These are phyloP conservation scores for Fusarium mundagurra DNA, from an alignment of 2,329 filamentous ascomycete genomes.

Conservation along the genomic window DNA sequence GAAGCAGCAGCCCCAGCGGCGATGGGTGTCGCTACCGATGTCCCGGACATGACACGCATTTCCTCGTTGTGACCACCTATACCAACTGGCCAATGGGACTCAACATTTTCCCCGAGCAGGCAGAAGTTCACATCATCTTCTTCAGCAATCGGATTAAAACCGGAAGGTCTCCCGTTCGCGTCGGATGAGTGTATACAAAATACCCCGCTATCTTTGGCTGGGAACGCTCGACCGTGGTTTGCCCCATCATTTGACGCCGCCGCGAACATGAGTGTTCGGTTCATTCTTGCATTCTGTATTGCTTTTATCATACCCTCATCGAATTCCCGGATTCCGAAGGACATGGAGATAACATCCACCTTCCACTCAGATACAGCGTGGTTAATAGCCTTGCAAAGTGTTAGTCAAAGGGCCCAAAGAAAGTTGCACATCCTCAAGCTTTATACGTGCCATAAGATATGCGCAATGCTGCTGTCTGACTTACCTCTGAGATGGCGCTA, in stretches of 20 bases:
- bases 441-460: not conserved
- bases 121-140: constrained; percentile 11
- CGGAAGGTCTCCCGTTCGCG: not conserved
- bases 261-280: not conserved
- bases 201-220: constrained; percentile 4
- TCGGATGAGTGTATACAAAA: constrained; percentile 25
- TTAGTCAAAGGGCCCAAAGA: not conserved
- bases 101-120: not conserved
- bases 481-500: not conserved
- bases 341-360: not conserved
- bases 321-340: constrained; percentile 13
- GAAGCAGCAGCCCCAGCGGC: not conserved
- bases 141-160: constrained; percentile 12
- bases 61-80: not conserved
- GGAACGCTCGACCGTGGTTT: constrained; percentile 1
- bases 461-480: not conserved
- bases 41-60: not conserved
- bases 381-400: not conserved
- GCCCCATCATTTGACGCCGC: constrained; percentile 20
- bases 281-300: not conserved
- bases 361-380: not conserved
- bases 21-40: not conserved
- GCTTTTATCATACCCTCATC: not conserved
- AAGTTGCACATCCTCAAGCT: not conserved
- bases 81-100: constrained; percentile 12